These are phyloP conservation scores for Ustilago loliicola DNA, from an alignment of 1,284 basidiomycete genomes.

Conservation along the genomic window DNA sequence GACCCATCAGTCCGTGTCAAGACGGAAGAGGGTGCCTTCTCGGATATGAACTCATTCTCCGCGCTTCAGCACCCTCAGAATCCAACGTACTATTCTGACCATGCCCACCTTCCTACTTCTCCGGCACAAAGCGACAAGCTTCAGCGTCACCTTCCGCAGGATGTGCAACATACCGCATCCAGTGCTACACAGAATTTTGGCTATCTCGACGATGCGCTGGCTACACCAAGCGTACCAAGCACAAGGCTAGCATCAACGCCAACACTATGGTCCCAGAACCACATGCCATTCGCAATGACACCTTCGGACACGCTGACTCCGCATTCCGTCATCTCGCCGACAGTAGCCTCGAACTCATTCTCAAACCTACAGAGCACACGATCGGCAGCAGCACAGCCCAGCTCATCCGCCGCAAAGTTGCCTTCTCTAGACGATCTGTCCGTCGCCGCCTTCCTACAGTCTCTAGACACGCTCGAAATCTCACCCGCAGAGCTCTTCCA, in stretches of 20 bases:
- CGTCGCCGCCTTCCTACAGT: conserved; percentile 66
- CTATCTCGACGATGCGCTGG: conserved; percentile 6
- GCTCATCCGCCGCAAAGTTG: conserved; percentile 16
- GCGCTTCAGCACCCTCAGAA: background rate
- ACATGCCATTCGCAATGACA: conserved; percentile 16
- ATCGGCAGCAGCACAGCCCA: background rate
- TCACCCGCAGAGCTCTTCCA: conserved; percentile 55
- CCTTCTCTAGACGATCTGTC: conserved; percentile 62
- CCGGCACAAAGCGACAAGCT: conserved; percentile 14
- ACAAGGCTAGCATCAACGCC: conserved; percentile 13
- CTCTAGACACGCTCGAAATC: conserved; percentile 68
- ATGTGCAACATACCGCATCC: background rate
- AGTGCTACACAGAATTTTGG: background rate
- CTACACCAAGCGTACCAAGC: background rate
- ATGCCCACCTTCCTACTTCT: conserved; percentile 10
- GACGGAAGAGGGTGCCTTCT: conserved; percentile 8
- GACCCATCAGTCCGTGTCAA: conserved; percentile 14
- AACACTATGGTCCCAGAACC: conserved; percentile 24
- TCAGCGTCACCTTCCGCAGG: conserved; percentile 9
- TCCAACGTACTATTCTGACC: background rate
- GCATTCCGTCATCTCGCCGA: conserved; percentile 15
- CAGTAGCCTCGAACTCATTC: background rate
- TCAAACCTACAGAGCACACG: background rate
- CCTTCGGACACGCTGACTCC: conserved; percentile 34
- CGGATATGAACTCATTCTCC: no score